Base-by-base conservation (phyloP, 345 rosid genomes). In the Hirschfeldia incana region DNA sequence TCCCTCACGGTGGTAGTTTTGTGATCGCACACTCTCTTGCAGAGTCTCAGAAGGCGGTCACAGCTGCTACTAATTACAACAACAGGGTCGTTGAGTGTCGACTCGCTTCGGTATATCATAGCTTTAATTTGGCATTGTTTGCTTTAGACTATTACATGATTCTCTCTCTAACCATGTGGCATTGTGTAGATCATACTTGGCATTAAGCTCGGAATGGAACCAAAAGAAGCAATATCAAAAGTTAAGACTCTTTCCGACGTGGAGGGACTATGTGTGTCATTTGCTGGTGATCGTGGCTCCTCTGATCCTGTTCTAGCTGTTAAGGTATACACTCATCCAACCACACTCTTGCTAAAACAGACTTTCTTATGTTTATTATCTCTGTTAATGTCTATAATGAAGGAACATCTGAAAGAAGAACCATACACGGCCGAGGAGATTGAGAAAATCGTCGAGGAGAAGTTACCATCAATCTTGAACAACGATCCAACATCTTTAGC, bases 41-140 rank as follows among this genome's bases (percentile, higher is more conserved):
- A 11, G 97, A 93, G 76, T 96, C 99, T 65, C 93, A 91, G 72
- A 96, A 96, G 72, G 98, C 99, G 8, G 97, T 96, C 73, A 93
- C 99, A 29, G 98, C 99, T 72, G 99, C 97, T 13, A 93, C 78
- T 9, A 90, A 96, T 84, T 96, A 96, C 84, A 96, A 96, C 68
- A 93, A 93, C 78, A 88, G 99, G 83, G 99, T 96, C 68, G 98
- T 96, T 76, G 99, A 96, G 69, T 96, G 99, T 53, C 94, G 90
- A 73, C 79, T 95, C 57, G 97, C 99, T 84, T 83, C 98, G 4
- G 99, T 96, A 87, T 6, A 86, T 80, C 53, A 66, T 21, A 15
- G 55, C 63, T 33, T 33, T 33, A 29, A 34, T 30, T 78, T 58
- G 7, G 57, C 8, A 49, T n/a, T 42, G 33, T 72, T 7, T 15